These are phyloP conservation scores for Heterobasidion occidentale DNA, from an alignment of 1,284 basidiomycete genomes.

Conservation along the genomic window DNA sequence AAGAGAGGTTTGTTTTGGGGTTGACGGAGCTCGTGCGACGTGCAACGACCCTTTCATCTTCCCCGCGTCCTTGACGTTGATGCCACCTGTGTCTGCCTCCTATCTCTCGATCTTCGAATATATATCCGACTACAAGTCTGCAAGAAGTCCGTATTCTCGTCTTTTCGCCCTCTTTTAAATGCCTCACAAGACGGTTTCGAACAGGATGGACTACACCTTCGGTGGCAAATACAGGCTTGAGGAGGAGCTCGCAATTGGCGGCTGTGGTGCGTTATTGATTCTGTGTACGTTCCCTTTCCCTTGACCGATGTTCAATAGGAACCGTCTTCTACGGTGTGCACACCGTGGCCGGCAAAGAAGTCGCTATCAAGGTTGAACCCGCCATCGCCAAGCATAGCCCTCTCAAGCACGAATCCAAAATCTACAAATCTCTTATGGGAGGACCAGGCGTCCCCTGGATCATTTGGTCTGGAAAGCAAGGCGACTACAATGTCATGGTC, in stretches of 20 bases:
- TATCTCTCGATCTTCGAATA: neutral
- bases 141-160: neutral
- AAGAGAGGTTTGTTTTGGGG: neutral
- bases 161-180: neutral
- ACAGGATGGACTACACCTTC: constrained; percentile 63
- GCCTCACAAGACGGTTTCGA: neutral
- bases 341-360: constrained; percentile 92
- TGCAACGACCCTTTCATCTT: neutral
- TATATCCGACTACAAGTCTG: neutral
- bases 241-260: constrained; percentile 92
- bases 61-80: neutral
- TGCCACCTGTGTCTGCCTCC: neutral
- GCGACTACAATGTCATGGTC: constrained; percentile 96
- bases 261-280: constrained; percentile 62
- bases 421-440: constrained; percentile 90
- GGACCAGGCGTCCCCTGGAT: constrained; percentile 93
- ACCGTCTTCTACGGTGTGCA: constrained; percentile 94
- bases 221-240: constrained; percentile 91
- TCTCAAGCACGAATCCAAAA: constrained; percentile 87
- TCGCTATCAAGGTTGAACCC: constrained; percentile 95
- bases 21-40: neutral
- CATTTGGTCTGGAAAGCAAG: constrained; percentile 90
- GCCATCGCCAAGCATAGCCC: constrained; percentile 76
- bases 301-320: constrained; percentile 33
- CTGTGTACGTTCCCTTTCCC: constrained; percentile 2